A percentile compares a stretch with the other conserved stretches of the same genome.
These are phyloP conservation scores for Stachybotrys chlorohalonatus DNA, from an alignment of 2,329 filamentous ascomycete species.

Conservation along the genomic window DNA sequence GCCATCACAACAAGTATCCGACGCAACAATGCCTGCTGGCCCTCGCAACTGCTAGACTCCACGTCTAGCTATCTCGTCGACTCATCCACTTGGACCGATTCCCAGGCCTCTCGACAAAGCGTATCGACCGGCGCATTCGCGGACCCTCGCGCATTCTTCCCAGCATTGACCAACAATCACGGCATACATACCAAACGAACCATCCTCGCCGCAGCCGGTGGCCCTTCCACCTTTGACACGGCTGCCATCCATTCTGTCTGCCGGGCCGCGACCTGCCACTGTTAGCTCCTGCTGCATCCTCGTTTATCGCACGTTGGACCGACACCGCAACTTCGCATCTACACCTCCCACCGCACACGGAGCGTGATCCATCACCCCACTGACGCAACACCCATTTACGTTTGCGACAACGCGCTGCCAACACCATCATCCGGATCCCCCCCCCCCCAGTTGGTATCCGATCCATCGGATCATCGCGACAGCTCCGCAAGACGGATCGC, in stretches of 20 bases:
- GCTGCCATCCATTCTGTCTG: neutral
- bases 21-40: slow-evolving; percentile 10
- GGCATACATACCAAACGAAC: slow-evolving; percentile 1
- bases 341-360: slow-evolving; percentile 5
- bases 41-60: slow-evolving; percentile 12
- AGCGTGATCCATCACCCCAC: slow-evolving; percentile 16
- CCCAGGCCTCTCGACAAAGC: slow-evolving; percentile 7
- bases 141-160: slow-evolving; percentile 11
- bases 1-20: neutral
- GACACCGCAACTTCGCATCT: no score
- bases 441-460: neutral
- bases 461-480: neutral
- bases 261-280: neutral
- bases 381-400: slow-evolving; percentile 16
- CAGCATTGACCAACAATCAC: slow-evolving; percentile 2
- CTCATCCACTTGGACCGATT: slow-evolving; percentile 7
- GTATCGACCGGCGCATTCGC: slow-evolving; percentile 8
- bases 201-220: neutral
- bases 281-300: neutral
- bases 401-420: slow-evolving; percentile 7
- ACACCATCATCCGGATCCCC: slow-evolving; percentile 1
- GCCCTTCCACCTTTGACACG: no score
- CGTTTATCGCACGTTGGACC: neutral
- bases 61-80: slow-evolving; percentile 11
- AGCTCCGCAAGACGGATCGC: no score